Conservation (phyloP, 2,329 filamentous ascomycete species). For the Parascedosporium putredinis region DNA sequence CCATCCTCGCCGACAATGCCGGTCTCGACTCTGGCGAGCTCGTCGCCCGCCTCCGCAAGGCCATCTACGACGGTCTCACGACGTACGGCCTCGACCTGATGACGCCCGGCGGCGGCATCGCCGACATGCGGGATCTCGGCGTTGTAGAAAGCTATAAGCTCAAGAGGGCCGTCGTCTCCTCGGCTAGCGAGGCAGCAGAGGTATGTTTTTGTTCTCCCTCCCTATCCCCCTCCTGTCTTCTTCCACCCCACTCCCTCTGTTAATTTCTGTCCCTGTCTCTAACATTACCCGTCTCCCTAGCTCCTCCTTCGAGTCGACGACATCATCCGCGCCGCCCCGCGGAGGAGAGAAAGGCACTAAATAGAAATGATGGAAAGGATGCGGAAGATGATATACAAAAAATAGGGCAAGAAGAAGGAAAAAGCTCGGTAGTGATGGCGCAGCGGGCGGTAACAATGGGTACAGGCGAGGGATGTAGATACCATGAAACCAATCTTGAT, state of each 20-base stretch:
- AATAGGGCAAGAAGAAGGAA: neutral
- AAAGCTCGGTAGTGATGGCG: neutral
- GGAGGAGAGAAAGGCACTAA: constrained; percentile 61
- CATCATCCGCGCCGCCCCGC: constrained; percentile 88
- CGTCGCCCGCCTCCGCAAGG: constrained; percentile 81
- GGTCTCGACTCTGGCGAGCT: constrained; percentile 93
- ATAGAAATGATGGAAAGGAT: neutral
- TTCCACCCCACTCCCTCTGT: too few species aligned
- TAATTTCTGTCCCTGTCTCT: constrained; percentile 10
- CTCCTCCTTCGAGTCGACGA: constrained; percentile 90
- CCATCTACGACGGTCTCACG: constrained; percentile 88
- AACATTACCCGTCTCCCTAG: constrained; percentile 31
- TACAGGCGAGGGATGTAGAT: neutral
- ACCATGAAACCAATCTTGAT: too few species aligned
- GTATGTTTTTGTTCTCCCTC: constrained; percentile 39
- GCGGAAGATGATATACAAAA: neutral
- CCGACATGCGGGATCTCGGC: constrained; percentile 90
- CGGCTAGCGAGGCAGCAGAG: constrained; percentile 92
- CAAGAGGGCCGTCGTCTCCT: constrained; percentile 95
- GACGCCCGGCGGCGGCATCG: constrained; percentile 81
- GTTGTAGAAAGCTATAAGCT: constrained; percentile 98
- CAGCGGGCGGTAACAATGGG: neutral
- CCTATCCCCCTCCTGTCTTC: neutral
- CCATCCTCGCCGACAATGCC: constrained; percentile 94
- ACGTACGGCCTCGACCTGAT: constrained; percentile 84